phyloP scores from a whole-genome alignment of 495 filamentous ascomycete species.

The Penicillium desertorum region DNA sequence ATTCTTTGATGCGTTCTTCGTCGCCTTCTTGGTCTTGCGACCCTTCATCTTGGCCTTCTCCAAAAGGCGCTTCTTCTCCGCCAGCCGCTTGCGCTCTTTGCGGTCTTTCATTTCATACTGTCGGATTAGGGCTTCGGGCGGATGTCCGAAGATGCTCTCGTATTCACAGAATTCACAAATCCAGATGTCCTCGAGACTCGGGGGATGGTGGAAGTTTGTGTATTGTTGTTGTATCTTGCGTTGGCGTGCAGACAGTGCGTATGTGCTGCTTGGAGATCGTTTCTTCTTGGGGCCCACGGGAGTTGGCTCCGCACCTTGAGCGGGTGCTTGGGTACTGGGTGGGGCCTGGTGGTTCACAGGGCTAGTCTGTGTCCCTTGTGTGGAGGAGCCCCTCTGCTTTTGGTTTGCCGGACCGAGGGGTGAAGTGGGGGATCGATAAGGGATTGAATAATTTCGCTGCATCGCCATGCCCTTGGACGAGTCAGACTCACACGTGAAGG shows the following conservation, averaged over 20 bases:
- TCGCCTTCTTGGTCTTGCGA: conserved; percentile 74
- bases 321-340: conserved; percentile 33
- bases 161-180: conserved; percentile 94
- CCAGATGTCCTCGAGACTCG: conserved; percentile 76
- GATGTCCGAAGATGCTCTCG: conserved; percentile 78
- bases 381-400: conserved; percentile 46
- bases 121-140: conserved; percentile 80
- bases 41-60: conserved; percentile 97
- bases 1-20: conserved; percentile 63
- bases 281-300: conserved; percentile 54
- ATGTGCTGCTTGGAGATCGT: conserved; percentile 56
- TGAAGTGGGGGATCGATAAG: conserved; percentile 38
- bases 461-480: conserved; percentile 61
- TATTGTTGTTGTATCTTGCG: conserved; percentile 70
- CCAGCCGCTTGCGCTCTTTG: conserved; percentile 73
- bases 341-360: conserved; percentile 40
- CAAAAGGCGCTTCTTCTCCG: conserved; percentile 78
- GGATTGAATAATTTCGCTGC: conserved; percentile 41
- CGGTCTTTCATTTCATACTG: conserved; percentile 95
- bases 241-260: conserved; percentile 62
- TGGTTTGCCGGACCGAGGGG: conserved; percentile 29
- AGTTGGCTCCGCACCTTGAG: conserved; percentile 38
- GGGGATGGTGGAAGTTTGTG: conserved; percentile 73
- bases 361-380: conserved; percentile 63
- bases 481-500: conserved; percentile 84